Conservation (phyloP, 139 green algal genomes). For the Chlorella sp. region DNA sequence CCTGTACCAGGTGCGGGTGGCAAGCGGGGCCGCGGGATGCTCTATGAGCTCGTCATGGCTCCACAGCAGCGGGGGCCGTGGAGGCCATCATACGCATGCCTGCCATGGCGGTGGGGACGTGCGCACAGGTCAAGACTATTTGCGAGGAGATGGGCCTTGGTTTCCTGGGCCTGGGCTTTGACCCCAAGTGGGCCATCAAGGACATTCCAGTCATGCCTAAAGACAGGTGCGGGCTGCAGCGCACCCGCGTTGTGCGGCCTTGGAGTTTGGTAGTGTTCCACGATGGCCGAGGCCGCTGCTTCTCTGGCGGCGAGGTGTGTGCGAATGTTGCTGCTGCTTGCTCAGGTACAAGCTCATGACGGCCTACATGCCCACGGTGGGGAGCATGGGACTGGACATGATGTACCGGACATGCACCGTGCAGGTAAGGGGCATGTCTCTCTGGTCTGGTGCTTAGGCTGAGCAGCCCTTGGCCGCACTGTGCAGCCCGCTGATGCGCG, state of each 20-base stretch:
- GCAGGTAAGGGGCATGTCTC: conserved; percentile 63
- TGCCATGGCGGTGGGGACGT: no score
- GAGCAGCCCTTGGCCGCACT: not conserved
- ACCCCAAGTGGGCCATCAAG: conserved; percentile 81
- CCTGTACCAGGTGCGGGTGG: conserved; percentile 72
- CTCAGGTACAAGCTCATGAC: conserved; percentile 55
- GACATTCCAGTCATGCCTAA: conserved; percentile 97
- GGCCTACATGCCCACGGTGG: conserved; percentile 89
- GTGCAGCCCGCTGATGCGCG: no score
- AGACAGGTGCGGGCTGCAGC: conserved; percentile 49
- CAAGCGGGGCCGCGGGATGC: not conserved
- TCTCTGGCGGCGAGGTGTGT: no score
- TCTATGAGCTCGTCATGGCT: no score
- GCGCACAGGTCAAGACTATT: conserved; percentile 86
- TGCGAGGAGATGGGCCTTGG: conserved; percentile 67
- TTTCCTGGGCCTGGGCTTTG: conserved; percentile 87
- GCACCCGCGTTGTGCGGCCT: no score
- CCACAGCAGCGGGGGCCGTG: no score
- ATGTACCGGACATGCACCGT: conserved; percentile 99
- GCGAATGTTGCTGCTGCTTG: no score
- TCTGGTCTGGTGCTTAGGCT: not conserved
- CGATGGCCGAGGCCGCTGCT: no score
- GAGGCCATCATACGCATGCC: no score
- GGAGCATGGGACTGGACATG: conserved; percentile 93
- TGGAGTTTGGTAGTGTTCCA: no score